A percentile compares a stretch with the other conserved stretches of the same genome.
phyloP scores from a whole-genome alignment of 2,329 filamentous ascomycete genomes.

The Penicillium sp. region DNA sequence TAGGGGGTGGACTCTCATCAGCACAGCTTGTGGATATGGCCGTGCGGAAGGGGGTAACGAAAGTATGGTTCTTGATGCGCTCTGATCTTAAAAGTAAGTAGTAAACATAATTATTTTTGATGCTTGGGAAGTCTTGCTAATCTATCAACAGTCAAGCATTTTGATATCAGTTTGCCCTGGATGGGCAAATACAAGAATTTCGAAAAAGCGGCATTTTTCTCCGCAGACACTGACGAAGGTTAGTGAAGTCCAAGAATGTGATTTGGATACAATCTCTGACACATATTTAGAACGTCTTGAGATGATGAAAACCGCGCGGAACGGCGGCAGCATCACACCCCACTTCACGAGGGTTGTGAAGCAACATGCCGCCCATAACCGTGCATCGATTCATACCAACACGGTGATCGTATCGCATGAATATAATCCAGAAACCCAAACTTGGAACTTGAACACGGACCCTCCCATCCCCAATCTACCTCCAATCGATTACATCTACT shows the following conservation, averaged over 20 bases:
- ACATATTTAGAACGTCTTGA: constrained; percentile 57
- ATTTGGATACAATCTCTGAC: neutral
- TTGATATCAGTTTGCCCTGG: constrained; percentile 75
- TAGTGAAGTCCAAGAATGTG: constrained; percentile 7
- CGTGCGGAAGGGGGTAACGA: constrained; percentile 62
- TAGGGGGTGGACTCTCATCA: constrained; percentile 74
- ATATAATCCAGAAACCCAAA: constrained; percentile 51
- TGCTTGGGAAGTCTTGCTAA: neutral
- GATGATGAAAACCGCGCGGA: constrained; percentile 65
- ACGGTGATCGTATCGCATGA: constrained; percentile 56
- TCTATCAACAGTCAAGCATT: constrained; percentile 63
- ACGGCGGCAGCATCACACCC: constrained; percentile 75
- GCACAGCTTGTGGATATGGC: constrained; percentile 70
- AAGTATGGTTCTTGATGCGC: constrained; percentile 70
- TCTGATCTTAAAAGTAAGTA: constrained; percentile 47
- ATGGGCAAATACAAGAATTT: constrained; percentile 80
- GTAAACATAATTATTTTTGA: neutral
- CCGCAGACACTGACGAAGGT: constrained; percentile 66
- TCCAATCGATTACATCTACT: constrained; percentile 67
- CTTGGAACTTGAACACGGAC: constrained; percentile 54
- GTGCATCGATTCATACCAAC: constrained; percentile 57
- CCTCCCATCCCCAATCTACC: constrained; percentile 54
- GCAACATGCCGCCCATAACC: constrained; percentile 54
- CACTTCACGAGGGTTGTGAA: constrained; percentile 66
- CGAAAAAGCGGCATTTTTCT: constrained; percentile 75